Percentiles rank a stretch among this genome's conserved stretches.
These are phyloP conservation scores for Irpex sp. DNA, from an alignment of 1,284 basidiomycete genomes.

Conservation along the genomic window DNA sequence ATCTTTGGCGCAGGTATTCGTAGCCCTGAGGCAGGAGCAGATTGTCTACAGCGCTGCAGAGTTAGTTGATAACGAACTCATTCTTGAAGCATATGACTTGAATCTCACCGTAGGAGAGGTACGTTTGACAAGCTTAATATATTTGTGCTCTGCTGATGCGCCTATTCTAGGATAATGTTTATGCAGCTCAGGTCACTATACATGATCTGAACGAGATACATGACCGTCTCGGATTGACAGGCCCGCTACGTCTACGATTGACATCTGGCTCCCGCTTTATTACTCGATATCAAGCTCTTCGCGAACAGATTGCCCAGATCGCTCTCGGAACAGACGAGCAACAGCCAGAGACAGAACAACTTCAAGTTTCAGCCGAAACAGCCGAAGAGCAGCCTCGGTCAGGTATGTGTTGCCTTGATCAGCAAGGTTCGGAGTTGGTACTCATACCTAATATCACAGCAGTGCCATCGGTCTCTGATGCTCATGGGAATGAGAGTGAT, in stretches of 20 bases:
- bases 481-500: neutral
- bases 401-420: neutral
- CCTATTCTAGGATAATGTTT: conserved; percentile 60
- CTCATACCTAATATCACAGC: neutral
- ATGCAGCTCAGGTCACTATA: conserved; percentile 62
- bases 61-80: conserved; percentile 52
- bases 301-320: conserved; percentile 49
- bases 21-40: conserved; percentile 59
- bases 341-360: conserved; percentile 1
- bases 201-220: conserved; percentile 71
- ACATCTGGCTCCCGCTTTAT: conserved; percentile 59
- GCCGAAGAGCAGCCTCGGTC: neutral
- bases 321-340: conserved; percentile 27
- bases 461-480: neutral
- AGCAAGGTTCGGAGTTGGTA: neutral
- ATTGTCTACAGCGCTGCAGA: conserved; percentile 40
- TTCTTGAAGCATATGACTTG: conserved; percentile 63
- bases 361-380: neutral
- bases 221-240: conserved; percentile 55
- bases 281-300: conserved; percentile 55
- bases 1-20: conserved; percentile 59
- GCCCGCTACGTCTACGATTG: conserved; percentile 59
- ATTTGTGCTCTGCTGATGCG: conserved; percentile 2
- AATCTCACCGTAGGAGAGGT: conserved; percentile 64
- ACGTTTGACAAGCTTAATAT: conserved; percentile 13